Percentiles rank a stretch among this genome's conserved stretches.
Conservation (phyloP, 768 basidiomycete genomes). For the Trametes cingulata region DNA sequence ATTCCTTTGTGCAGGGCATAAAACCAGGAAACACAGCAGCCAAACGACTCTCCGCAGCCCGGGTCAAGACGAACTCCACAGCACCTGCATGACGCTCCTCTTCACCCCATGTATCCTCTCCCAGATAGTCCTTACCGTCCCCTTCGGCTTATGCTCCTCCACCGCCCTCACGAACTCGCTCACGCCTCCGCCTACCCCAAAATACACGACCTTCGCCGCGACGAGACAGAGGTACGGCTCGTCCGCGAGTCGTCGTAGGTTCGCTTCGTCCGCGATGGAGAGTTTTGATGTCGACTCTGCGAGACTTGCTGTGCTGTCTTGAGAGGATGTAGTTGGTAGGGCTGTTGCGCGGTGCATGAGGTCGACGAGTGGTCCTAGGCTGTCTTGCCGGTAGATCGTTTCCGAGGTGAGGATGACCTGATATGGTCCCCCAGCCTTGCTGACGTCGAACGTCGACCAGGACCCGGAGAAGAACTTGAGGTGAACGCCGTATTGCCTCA, state of each 20-base stretch:
- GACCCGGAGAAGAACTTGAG: slow-evolving; percentile 81
- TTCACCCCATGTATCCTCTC: slow-evolving; percentile 70
- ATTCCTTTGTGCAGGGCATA: too few species aligned
- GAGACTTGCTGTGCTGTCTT: neutral
- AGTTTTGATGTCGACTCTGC: slow-evolving; percentile 5
- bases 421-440: slow-evolving; percentile 43
- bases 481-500: slow-evolving; percentile 53
- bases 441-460: slow-evolving; percentile 61
- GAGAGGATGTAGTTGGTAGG: neutral
- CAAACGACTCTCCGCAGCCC: too few species aligned
- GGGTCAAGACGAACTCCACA: slow-evolving; percentile 43
- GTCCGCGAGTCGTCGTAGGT: neutral
- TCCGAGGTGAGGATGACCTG: slow-evolving; percentile 86
- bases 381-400: slow-evolving; percentile 81
- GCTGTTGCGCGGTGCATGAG: slow-evolving; percentile 46
- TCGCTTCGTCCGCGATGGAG: slow-evolving; percentile 1
- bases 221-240: slow-evolving; percentile 59
- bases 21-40: too few species aligned
- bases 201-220: slow-evolving; percentile 91
- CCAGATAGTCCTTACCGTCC: slow-evolving; percentile 59
- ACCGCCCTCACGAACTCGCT: slow-evolving; percentile 68
- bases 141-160: slow-evolving; percentile 36
- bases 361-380: slow-evolving; percentile 58
- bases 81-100: slow-evolving; percentile 64
- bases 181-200: slow-evolving; percentile 92